Base-by-base conservation (phyloP, 805 yeast species). In the Metschnikowia similis region DNA sequence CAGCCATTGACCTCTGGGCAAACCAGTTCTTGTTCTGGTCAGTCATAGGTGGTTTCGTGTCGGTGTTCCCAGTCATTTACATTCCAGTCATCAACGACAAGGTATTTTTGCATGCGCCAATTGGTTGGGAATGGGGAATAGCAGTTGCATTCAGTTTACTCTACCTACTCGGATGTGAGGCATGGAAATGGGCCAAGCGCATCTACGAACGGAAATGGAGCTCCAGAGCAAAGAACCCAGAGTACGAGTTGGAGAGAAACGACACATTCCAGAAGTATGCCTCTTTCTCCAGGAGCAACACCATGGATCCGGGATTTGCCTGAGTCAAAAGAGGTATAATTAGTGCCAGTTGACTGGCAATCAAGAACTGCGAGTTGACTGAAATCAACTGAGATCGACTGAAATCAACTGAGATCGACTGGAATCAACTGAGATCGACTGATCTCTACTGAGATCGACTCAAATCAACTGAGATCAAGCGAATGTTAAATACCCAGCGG, bases 201-300 rank as follows among this genome's bases (percentile, higher is more conserved):
- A 50, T 74, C 32, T 66, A 63, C 56, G 48, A 45, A 38, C 57
- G 72, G 38, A 61, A 61, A 39, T 54, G 56, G 55, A 44, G 53
- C 39, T 36, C 51, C 41, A 70, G 62, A 51, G 81, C 75, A 11
- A 73, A 71, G 48, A 81, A 82, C 58, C 87, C 87, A 14, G 87
- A 83, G 59, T 72, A 76, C 47, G 89, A 83, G 55, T 70, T 82
- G 65, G 87, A 83, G 60, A 79, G 77, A 63, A 74, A 69, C 54
- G 79, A 81, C 61, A 85, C 87, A 35, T 84, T 84, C 65, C 75
- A 80, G 54, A 80, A 76, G 57, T 84, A 81, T 60, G 78, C 84
- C 17, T 74, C 84, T 3, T 80, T 80, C 56, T 80, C 85, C 6
- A 73, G 81, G 62, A 66, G 76, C 41, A 75, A 75, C 53, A 81